Conservation (phyloP, 768 basidiomycete genomes). For the Roridomyces roridus region DNA sequence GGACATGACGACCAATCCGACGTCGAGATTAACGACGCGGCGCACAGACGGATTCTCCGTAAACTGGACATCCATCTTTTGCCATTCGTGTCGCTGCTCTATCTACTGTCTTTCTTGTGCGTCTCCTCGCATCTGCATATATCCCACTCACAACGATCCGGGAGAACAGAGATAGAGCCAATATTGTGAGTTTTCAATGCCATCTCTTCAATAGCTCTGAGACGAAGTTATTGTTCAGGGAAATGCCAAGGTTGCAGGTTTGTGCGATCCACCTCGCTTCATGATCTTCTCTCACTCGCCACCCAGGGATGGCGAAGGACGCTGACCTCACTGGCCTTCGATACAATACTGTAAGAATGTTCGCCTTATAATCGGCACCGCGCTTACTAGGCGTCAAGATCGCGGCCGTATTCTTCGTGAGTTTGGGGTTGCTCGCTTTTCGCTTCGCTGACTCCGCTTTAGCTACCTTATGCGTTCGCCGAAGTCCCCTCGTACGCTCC, state of each 20-base stretch:
- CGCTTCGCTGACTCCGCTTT: neutral
- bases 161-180: constrained; percentile 30
- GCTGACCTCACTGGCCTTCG: constrained; percentile 29
- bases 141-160: too few species aligned
- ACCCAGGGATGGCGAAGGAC: constrained; percentile 31
- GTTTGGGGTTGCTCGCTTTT: neutral
- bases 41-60: constrained; percentile 11
- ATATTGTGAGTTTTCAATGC: constrained; percentile 26
- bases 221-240: constrained; percentile 10
- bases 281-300: neutral
- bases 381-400: constrained; percentile 4
- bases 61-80: constrained; percentile 42
- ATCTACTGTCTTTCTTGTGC: constrained; percentile 45
- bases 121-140: constrained; percentile 13
- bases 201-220: too few species aligned
- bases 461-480: constrained; percentile 35
- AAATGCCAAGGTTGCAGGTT: constrained; percentile 32
- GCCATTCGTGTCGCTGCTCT: constrained; percentile 43
- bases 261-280: neutral
- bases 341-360: constrained; percentile 31
- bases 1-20: too few species aligned
- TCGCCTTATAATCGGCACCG: neutral
- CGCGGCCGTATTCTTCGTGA: constrained; percentile 34
- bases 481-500: constrained; percentile 35
- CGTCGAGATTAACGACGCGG: neutral